Evolutionary conservation across 345 rosid species (phyloP).

Genomic region (Rubroshorea leprosula): DNA sequence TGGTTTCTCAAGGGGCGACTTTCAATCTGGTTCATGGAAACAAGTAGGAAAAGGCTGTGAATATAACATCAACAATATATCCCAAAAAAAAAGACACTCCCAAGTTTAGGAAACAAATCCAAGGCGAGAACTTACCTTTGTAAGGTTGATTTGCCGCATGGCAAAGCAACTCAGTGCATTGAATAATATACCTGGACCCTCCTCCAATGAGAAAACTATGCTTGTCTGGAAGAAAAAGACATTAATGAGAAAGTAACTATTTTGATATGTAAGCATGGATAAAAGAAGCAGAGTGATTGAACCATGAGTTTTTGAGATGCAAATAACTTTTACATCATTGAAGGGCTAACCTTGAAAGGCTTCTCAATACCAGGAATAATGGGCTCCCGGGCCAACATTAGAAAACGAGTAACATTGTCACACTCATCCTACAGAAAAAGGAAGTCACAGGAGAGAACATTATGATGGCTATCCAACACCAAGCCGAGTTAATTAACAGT

Average conservation of each 20-base stretch:
- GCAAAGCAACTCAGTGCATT: slow-evolving; percentile 99
- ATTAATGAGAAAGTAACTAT: slow-evolving; percentile 9
- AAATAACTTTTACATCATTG: background rate
- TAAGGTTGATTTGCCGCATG: slow-evolving; percentile 78
- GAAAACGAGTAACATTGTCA: slow-evolving; percentile 87
- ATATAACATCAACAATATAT: background rate
- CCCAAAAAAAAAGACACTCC: background rate
- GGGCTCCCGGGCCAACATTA: slow-evolving; percentile 98
- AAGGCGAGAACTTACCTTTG: slow-evolving; percentile 41
- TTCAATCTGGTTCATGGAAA: slow-evolving; percentile 58
- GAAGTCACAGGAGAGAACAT: slow-evolving; percentile 2
- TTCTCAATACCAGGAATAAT: slow-evolving; percentile 79
- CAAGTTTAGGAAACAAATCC: too few relatives aligned
- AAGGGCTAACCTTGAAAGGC: slow-evolving; percentile 80
- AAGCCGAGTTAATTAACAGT: slow-evolving; percentile 3
- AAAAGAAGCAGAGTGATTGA: background rate
- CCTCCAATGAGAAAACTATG: slow-evolving; percentile 91
- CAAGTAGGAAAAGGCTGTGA: slow-evolving; percentile 2
- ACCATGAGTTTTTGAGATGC: slow-evolving; percentile 3
- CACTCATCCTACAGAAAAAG: slow-evolving; percentile 55
- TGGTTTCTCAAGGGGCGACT: slow-evolving; percentile 84
- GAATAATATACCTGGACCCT: slow-evolving; percentile 96
- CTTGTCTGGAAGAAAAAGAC: slow-evolving; percentile 48
- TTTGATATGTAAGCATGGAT: background rate
- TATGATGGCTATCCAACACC: background rate